A percentile compares a stretch with the other conserved stretches of the same genome.
phyloP scores from a whole-genome alignment of 306 rosid species.

The Bauhinia variegata region DNA sequence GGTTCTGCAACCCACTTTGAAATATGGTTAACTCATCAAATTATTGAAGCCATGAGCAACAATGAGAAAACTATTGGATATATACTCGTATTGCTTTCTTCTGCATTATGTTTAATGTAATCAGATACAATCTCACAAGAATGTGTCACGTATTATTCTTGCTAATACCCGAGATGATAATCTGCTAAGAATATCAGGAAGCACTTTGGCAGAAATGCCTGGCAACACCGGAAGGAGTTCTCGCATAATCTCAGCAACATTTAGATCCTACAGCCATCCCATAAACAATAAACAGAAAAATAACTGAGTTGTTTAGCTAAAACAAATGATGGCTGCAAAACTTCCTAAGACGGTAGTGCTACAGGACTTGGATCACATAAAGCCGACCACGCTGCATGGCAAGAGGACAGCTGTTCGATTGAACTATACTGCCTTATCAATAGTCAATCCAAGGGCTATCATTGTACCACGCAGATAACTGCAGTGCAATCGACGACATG shows the following conservation, averaged over 20 bases:
- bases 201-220: conserved; percentile 72
- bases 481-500: no score
- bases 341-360: neutral
- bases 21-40: no score
- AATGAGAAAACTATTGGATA: neutral
- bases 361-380: conserved; percentile 45
- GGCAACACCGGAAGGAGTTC: conserved; percentile 94
- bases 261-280: conserved; percentile 49
- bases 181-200: conserved; percentile 81
- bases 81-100: conserved; percentile 28
- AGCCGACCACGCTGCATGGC: conserved; percentile 4
- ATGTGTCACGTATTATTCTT: conserved; percentile 76
- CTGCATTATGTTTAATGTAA: conserved; percentile 32
- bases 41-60: no score
- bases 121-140: conserved; percentile 51
- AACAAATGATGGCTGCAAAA: no score
- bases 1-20: no score
- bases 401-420: no score
- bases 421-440: no score
- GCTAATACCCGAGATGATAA: conserved; percentile 91
- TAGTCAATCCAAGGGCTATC: no score
- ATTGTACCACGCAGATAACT: no score
- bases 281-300: conserved; percentile 18
- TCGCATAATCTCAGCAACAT: conserved; percentile 63
- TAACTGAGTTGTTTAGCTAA: no score